Evolutionary conservation across 805 yeast genomes (phyloP).

Genomic region (Kazachstania africana): DNA sequence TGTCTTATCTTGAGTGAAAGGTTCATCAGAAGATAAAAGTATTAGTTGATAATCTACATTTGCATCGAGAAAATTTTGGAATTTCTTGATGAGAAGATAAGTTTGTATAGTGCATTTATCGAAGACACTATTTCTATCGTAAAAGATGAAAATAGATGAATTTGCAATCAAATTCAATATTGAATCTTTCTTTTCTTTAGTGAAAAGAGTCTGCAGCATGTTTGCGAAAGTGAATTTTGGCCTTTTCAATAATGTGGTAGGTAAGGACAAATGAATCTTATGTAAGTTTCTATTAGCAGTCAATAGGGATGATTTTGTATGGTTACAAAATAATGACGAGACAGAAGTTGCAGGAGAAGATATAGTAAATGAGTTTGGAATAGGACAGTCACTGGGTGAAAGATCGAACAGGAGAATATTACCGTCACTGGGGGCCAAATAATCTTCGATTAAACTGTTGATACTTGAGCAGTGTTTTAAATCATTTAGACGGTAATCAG

Average conservation of each 20-base stretch:
- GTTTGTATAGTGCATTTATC: slow-evolving; percentile 16
- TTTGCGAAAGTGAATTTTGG: slow-evolving; percentile 20
- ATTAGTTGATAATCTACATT: background rate
- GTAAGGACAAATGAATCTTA: slow-evolving; percentile 20
- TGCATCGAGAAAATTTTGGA: slow-evolving; percentile 2
- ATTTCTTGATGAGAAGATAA: slow-evolving; percentile 16
- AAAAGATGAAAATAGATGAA: slow-evolving; percentile 15
- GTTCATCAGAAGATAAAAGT: slow-evolving; percentile 2
- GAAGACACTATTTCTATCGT: slow-evolving; percentile 16
- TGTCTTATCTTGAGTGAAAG: too few species aligned
- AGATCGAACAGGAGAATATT: too few species aligned
- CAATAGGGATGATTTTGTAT: background rate
- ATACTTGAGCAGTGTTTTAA: too few species aligned
- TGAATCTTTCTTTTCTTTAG: slow-evolving; percentile 11
- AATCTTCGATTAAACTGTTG: too few species aligned
- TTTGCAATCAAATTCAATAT: slow-evolving; percentile 11
- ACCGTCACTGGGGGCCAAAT: too few species aligned
- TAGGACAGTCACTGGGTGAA: too few species aligned
- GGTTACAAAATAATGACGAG: slow-evolving; percentile 2
- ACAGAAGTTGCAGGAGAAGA: slow-evolving; percentile 4
- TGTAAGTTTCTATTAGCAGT: slow-evolving; percentile 7
- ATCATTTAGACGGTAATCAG: too few species aligned
- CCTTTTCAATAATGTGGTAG: slow-evolving; percentile 23
- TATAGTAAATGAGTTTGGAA: slow-evolving; percentile 5
- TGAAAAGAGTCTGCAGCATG: slow-evolving; percentile 14